Percentiles rank a stretch among this genome's conserved stretches.
phyloP scores from a whole-genome alignment of 257 asterid genomes.

The Jasminum sambac region DNA sequence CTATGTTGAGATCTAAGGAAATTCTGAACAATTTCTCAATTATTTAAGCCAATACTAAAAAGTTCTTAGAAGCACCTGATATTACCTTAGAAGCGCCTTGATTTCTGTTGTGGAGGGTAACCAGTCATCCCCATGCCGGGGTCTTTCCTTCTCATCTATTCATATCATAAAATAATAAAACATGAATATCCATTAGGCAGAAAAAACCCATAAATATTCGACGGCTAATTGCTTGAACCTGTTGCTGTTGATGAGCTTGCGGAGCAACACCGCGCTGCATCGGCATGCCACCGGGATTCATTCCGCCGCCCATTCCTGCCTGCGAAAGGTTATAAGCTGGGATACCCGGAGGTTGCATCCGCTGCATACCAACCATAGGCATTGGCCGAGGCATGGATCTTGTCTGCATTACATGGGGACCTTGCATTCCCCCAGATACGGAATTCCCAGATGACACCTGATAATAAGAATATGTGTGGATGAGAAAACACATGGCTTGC shows the following conservation, averaged over 20 bases:
- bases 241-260: slow-evolving; percentile 95
- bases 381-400: slow-evolving; percentile 83
- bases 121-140: slow-evolving; percentile 80
- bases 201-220: slow-evolving; percentile 18
- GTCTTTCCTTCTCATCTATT: slow-evolving; percentile 92
- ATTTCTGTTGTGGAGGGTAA: slow-evolving; percentile 94
- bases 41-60: too few relatives aligned
- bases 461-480: slow-evolving; percentile 13
- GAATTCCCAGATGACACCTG: slow-evolving; percentile 79
- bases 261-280: slow-evolving; percentile 85
- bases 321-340: slow-evolving; percentile 82
- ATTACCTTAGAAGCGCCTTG: slow-evolving; percentile 83
- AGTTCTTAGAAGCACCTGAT: neutral
- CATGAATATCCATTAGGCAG: slow-evolving; percentile 17
- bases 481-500: slow-evolving; percentile 15
- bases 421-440: slow-evolving; percentile 63
- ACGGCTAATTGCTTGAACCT: slow-evolving; percentile 37
- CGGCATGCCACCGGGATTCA: slow-evolving; percentile 78
- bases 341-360: slow-evolving; percentile 85
- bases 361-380: slow-evolving; percentile 76
- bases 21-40: slow-evolving; percentile 10
- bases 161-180: slow-evolving; percentile 22
- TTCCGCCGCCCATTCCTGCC: slow-evolving; percentile 80
- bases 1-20: slow-evolving; percentile 2
- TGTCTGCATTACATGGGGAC: slow-evolving; percentile 74